Evolutionary conservation across 2,329 filamentous ascomycete genomes (phyloP), one percentile per base, ranked within the genome.

Genomic region (Alternaria gaisen): DNA sequence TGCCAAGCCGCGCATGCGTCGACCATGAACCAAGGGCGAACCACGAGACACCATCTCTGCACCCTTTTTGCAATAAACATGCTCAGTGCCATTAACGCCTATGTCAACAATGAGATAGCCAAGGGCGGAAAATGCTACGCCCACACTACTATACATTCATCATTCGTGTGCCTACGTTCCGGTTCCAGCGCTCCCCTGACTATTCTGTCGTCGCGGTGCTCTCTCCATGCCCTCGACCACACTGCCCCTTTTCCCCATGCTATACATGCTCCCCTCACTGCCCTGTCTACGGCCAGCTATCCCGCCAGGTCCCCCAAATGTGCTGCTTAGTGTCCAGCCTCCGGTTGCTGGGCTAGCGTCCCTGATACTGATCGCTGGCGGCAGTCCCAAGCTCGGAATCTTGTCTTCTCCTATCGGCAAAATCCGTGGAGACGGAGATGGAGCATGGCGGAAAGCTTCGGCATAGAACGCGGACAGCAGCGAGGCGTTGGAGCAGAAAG

Each of bases 391-490:
- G 6, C 71, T 79, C 9, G 81, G 81, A 20, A 83, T 80, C 61
- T 81, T 80, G 32, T 73, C 69, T 28, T 79, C 75, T 5, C 73
- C 65, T 9, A 78, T 72, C 1, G 76, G 76, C 7, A 68, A 41
- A 5, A 75, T 73, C n/a, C 75, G 76, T 3, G 82, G 81, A 32
- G 77, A 81, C 1, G 80, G 79, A 26, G 76, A 76, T 1, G 76
- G 72, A 6, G 75, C 75, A 53, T 79, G 72, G 44, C 63, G 70
- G 44, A 74, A 72, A 1, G 73, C 75, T 32, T 77, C 73, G n/a
- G 67, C 78, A 65, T 83, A 85, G 63, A 85, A 83, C 1, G 61
- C 56, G 3, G 77, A 73, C 14, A 85, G 72, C 1, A 75, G 72
- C 10, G 70, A 65, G 26, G 76, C 69, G 56, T 83, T 77, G 0